phyloP scores from a whole-genome alignment of 306 rosid species.

The Prunus mume region DNA sequence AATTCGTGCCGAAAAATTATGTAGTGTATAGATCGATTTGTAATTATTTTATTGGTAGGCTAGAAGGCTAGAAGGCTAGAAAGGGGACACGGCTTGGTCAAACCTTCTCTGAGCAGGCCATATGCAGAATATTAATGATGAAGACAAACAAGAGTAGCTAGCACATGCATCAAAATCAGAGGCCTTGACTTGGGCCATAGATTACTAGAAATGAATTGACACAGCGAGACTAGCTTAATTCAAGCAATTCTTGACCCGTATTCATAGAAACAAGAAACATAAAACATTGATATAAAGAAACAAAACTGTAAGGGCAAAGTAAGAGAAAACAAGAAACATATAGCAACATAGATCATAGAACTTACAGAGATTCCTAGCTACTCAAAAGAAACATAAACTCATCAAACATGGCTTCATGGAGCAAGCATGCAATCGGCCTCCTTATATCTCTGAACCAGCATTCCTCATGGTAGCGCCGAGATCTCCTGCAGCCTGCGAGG shows the following conservation, averaged over 20 bases:
- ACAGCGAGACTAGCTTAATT: background rate
- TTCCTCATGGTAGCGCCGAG: constrained; percentile 54
- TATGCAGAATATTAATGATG: background rate
- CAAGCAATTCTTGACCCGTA: too few relatives aligned
- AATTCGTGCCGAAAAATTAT: too few relatives aligned
- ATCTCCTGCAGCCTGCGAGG: constrained; percentile 50
- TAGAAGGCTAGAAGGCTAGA: too few relatives aligned
- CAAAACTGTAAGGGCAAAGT: background rate
- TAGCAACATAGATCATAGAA: background rate
- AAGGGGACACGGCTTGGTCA: background rate
- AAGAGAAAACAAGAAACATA: background rate
- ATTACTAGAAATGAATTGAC: background rate
- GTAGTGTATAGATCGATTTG: too few relatives aligned
- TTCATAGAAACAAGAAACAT: too few relatives aligned
- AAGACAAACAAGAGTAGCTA: background rate
- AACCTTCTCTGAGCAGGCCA: background rate
- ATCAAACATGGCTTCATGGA: constrained; percentile 11
- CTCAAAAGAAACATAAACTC: background rate
- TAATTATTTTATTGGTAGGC: too few relatives aligned
- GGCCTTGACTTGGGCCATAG: background rate
- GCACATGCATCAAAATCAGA: constrained; percentile 13
- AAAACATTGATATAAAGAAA: too few relatives aligned
- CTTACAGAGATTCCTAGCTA: background rate
- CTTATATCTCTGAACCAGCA: constrained; percentile 29
- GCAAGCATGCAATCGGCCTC: background rate